phyloP scores from a whole-genome alignment of 805 yeast genomes.

The Yarrowia porcina region DNA sequence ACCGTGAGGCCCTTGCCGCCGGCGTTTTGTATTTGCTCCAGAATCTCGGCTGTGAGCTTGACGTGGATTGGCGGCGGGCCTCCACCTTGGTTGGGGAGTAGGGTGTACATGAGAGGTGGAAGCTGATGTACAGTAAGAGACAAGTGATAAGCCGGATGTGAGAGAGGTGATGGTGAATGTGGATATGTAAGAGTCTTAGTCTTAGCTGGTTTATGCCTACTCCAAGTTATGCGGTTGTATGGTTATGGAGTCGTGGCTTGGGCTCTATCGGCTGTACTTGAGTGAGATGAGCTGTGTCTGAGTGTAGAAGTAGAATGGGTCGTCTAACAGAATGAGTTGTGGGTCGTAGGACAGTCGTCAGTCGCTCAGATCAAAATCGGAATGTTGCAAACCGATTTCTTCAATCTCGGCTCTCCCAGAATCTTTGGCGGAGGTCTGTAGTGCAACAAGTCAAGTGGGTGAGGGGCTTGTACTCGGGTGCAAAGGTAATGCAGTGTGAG shows the following conservation, averaged over 20 bases:
- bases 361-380: too few species aligned
- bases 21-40: slow-evolving; percentile 8
- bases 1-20: slow-evolving; percentile 12
- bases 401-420: not conserved
- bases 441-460: slow-evolving; percentile 22
- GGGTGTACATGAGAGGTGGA: slow-evolving; percentile 3
- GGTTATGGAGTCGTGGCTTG: not conserved
- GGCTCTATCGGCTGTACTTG: too few species aligned
- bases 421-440: not conserved
- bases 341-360: too few species aligned
- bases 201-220: not conserved
- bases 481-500: slow-evolving; percentile 15
- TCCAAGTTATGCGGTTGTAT: not conserved
- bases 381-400: not conserved
- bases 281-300: not conserved
- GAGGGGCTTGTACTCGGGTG: slow-evolving; percentile 23
- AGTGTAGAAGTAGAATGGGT: not conserved
- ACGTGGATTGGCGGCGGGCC: slow-evolving; percentile 23
- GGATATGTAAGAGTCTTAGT: too few species aligned
- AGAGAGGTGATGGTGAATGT: too few species aligned
- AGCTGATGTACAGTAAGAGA: too few species aligned
- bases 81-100: slow-evolving; percentile 17
- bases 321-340: not conserved
- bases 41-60: slow-evolving; percentile 26
- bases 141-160: too few species aligned